Evolutionary conservation across 768 basidiomycete species (phyloP).

Genomic region (Lactarius tabidus): DNA sequence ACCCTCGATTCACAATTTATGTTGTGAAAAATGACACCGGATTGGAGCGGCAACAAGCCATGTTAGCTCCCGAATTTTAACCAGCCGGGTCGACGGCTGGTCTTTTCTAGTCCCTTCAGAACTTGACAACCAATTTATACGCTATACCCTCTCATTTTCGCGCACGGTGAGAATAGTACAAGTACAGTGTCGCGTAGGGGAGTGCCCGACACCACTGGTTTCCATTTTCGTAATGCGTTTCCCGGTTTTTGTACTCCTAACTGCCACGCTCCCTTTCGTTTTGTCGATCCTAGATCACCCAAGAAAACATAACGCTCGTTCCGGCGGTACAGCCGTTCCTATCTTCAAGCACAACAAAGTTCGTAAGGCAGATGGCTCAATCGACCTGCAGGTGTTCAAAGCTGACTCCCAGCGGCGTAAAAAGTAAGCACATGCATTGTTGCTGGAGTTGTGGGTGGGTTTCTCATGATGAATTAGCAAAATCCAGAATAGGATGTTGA

Average conservation of each 20-base stretch:
- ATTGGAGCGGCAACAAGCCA: too few species aligned
- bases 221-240: too few species aligned
- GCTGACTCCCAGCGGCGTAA: background rate
- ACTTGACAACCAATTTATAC: too few species aligned
- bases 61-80: too few species aligned
- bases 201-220: too few species aligned
- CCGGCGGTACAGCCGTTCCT: background rate
- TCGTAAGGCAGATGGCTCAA: background rate
- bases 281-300: background rate
- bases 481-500: background rate
- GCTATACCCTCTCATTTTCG: too few species aligned
- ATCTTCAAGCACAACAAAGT: conserved; percentile 1
- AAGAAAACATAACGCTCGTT: background rate
- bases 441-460: background rate
- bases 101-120: too few species aligned
- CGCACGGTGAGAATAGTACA: too few species aligned
- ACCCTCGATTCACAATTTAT: too few species aligned
- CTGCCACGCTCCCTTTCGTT: background rate
- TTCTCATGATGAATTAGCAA: background rate
- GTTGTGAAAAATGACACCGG: too few species aligned
- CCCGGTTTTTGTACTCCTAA: background rate
- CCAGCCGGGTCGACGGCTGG: too few species aligned
- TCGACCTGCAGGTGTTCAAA: background rate
- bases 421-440: background rate
- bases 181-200: too few species aligned